phyloP scores from a whole-genome alignment of 129 eudicot species.

The Erigeron canadensis region DNA sequence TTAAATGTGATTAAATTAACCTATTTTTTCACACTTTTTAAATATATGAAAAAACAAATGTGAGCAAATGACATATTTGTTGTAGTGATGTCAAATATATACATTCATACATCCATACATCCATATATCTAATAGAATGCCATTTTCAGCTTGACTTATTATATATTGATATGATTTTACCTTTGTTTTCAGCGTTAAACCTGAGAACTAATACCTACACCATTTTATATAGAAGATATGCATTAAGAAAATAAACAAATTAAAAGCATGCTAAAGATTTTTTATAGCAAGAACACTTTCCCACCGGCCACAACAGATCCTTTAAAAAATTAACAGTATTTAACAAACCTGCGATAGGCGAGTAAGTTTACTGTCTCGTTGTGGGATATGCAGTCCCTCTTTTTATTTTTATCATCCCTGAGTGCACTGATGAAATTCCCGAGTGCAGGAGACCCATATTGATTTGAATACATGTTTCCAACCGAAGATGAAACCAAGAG shows the following conservation, averaged over 20 bases:
- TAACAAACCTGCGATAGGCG: constrained; percentile 80
- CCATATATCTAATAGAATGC: too few relatives aligned
- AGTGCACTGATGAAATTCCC: constrained; percentile 97
- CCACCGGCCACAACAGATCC: background rate
- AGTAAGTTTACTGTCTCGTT: constrained; percentile 98
- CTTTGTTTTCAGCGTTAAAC: background rate
- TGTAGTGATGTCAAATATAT: too few relatives aligned
- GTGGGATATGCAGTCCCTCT: constrained; percentile 92
- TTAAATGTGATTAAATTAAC: too few relatives aligned
- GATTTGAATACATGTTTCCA: constrained; percentile 81
- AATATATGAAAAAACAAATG: too few relatives aligned
- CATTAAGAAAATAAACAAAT: background rate
- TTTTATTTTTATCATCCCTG: constrained; percentile 95
- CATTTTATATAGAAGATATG: constrained; percentile 6
- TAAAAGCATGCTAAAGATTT: constrained; percentile 11
- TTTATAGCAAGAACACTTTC: constrained; percentile 7
- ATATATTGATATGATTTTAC: too few relatives aligned
- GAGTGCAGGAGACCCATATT: constrained; percentile 97
- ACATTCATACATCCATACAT: too few relatives aligned
- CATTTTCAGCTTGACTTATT: too few relatives aligned
- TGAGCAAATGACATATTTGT: too few relatives aligned
- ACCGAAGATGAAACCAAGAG: constrained; percentile 8
- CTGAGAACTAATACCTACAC: constrained; percentile 13
- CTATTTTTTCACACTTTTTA: too few relatives aligned
- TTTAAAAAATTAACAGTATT: constrained; percentile 5